phyloP scores from a whole-genome alignment of 164 flowering plant species.

The Paratinospora sagittata region DNA sequence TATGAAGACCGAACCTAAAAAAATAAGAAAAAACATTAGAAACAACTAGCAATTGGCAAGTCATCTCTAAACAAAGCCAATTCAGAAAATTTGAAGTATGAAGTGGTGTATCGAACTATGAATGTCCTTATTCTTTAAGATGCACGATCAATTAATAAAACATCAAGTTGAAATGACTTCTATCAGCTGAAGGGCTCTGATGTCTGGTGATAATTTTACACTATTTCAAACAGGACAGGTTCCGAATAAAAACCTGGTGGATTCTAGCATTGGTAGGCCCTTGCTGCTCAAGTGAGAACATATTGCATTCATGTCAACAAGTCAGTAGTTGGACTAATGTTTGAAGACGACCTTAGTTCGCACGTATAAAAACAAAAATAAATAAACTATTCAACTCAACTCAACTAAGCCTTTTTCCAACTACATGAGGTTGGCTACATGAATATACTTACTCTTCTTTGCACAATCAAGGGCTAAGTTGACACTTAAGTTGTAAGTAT shows the following conservation, averaged over 20 bases:
- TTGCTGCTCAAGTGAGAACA: not conserved
- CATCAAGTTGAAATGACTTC: too few species aligned
- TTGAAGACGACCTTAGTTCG: not conserved
- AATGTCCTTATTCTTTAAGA: not conserved
- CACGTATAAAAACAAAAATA: too few species aligned
- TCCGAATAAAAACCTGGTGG: not conserved
- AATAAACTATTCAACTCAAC: too few species aligned
- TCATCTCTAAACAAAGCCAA: not conserved
- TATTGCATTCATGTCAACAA: not conserved
- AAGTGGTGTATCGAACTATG: not conserved
- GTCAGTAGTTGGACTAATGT: not conserved
- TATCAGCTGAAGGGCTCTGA: not conserved
- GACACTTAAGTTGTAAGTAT: too few species aligned
- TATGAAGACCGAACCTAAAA: slow-evolving; percentile 84
- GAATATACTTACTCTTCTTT: too few species aligned
- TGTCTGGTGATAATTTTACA: not conserved
- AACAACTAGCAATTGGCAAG: not conserved
- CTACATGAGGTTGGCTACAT: too few species aligned
- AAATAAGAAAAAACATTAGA: slow-evolving; percentile 7
- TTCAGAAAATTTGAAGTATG: not conserved
- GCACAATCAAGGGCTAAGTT: too few species aligned
- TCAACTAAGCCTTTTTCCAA: too few species aligned
- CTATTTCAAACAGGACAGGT: not conserved
- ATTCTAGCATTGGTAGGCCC: too few species aligned
- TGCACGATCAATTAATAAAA: not conserved